Percentiles rank a stretch among this genome's conserved stretches.
phyloP scores from a whole-genome alignment of 2,329 filamentous ascomycete species.

The Xylariaceae sp. region DNA sequence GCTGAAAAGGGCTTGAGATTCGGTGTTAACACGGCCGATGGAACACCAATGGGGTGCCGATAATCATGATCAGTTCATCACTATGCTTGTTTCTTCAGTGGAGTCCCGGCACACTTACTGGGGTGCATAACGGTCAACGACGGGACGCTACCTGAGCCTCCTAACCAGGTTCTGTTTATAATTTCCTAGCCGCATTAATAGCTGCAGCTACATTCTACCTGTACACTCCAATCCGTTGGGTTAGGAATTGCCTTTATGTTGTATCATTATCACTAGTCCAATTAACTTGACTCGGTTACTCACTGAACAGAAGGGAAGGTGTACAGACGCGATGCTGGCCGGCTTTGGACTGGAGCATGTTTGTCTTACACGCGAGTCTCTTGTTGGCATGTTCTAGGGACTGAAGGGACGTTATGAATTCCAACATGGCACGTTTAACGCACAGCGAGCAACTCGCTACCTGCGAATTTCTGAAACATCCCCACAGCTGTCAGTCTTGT shows the following conservation, averaged over 20 bases:
- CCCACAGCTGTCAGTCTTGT: conserved; percentile 6
- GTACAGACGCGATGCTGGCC: not conserved
- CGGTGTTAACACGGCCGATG: not conserved
- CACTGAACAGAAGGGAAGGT: not conserved
- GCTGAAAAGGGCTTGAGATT: not conserved
- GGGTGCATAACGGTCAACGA: too few relatives aligned
- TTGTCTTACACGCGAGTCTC: not conserved
- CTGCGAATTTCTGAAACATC: conserved; percentile 10
- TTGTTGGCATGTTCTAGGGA: not conserved
- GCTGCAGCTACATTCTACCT: not conserved
- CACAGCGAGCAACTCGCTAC: not conserved
- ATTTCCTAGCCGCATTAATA: not conserved
- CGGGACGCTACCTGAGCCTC: not conserved
- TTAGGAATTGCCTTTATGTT: not conserved
- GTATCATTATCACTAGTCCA: not conserved
- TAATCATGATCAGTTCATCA: conserved; percentile 1
- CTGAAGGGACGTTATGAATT: not conserved
- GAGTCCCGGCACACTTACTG: too few relatives aligned
- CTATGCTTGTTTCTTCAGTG: too few relatives aligned
- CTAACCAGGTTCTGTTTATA: conserved; percentile 2
- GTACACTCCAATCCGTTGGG: too few relatives aligned
- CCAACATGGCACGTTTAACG: not conserved
- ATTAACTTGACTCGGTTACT: not conserved
- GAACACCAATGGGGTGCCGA: not conserved
- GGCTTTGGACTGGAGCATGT: not conserved